Evolutionary conservation across 768 basidiomycete genomes (phyloP).

Genomic region (Cantharellus cinnabarinus): DNA sequence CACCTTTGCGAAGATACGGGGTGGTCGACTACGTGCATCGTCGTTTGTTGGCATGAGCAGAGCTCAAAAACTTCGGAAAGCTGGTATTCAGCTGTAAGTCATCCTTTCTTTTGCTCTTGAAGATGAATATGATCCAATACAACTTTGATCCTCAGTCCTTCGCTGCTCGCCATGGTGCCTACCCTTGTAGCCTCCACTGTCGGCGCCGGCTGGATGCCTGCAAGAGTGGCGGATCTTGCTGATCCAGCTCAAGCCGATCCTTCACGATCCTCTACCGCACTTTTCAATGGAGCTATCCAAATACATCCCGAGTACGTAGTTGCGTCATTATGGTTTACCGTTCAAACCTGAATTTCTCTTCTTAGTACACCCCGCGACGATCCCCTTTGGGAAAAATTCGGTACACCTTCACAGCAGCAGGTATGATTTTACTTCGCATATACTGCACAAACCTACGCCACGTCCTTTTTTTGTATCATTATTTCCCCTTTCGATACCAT

Average conservation of each 20-base stretch:
- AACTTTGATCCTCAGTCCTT: conserved; percentile 29
- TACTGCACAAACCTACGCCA: too few relatives aligned
- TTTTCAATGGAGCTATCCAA: conserved; percentile 36
- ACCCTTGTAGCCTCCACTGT: conserved; percentile 53
- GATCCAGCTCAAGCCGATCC: conserved; percentile 63
- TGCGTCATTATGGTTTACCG: not conserved
- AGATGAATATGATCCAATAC: not conserved
- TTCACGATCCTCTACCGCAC: conserved; percentile 57
- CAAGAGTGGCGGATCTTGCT: conserved; percentile 30
- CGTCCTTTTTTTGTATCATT: too few relatives aligned
- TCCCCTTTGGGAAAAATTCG: not conserved
- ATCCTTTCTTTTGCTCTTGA: conserved; percentile 11
- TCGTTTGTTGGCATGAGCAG: conserved; percentile 72
- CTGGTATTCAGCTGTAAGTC: conserved; percentile 18
- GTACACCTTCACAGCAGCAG: not conserved
- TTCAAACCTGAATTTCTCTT: not conserved
- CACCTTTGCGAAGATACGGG: conserved; percentile 66
- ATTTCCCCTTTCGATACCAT: too few relatives aligned
- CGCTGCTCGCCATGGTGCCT: conserved; percentile 56
- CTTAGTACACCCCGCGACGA: not conserved
- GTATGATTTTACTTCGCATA: too few relatives aligned
- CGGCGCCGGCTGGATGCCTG: conserved; percentile 41
- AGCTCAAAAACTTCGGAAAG: conserved; percentile 28
- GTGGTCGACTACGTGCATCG: conserved; percentile 71
- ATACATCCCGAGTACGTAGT: conserved; percentile 15